Evolutionary conservation across 2,329 filamentous ascomycete genomes (phyloP).

Genomic region (Dactylellina parvicollis): DNA sequence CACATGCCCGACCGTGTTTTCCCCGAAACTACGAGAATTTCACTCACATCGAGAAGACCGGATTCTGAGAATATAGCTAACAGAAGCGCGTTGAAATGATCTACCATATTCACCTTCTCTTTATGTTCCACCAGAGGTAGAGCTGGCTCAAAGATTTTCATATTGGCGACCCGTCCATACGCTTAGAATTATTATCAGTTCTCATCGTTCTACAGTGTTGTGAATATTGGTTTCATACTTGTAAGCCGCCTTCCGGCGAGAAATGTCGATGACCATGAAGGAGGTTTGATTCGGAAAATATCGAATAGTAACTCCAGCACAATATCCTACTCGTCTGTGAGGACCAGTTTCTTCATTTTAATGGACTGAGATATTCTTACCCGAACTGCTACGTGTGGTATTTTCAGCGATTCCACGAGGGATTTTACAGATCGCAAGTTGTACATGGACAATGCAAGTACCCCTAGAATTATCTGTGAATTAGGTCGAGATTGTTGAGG

Average conservation of each 20-base stretch:
- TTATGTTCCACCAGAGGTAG: constrained; percentile 71
- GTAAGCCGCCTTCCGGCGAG: constrained; percentile 90
- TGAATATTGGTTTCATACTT: constrained; percentile 61
- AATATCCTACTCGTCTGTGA: constrained; percentile 72
- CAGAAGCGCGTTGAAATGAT: constrained; percentile 91
- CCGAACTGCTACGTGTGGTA: constrained; percentile 58
- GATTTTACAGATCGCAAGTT: constrained; percentile 85
- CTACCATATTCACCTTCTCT: constrained; percentile 83
- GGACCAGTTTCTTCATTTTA: constrained; percentile 57
- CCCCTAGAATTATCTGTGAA: constrained; percentile 61
- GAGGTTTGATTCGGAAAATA: constrained; percentile 85
- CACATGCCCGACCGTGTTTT: not conserved
- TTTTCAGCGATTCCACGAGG: constrained; percentile 72
- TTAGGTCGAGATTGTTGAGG: not conserved
- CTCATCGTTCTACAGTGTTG: not conserved
- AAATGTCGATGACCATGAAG: constrained; percentile 95
- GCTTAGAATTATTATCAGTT: constrained; percentile 60
- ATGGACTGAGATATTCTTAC: constrained; percentile 36
- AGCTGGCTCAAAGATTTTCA: constrained; percentile 70
- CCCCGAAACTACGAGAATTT: not conserved
- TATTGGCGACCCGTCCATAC: constrained; percentile 89
- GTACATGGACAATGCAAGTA: constrained; percentile 88
- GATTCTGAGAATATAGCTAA: constrained; percentile 85
- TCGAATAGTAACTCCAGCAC: constrained; percentile 88
- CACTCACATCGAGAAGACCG: constrained; percentile 70